These are phyloP conservation scores for Physcia stellaris DNA, from an alignment of 495 filamentous ascomycete genomes.

Conservation along the genomic window DNA sequence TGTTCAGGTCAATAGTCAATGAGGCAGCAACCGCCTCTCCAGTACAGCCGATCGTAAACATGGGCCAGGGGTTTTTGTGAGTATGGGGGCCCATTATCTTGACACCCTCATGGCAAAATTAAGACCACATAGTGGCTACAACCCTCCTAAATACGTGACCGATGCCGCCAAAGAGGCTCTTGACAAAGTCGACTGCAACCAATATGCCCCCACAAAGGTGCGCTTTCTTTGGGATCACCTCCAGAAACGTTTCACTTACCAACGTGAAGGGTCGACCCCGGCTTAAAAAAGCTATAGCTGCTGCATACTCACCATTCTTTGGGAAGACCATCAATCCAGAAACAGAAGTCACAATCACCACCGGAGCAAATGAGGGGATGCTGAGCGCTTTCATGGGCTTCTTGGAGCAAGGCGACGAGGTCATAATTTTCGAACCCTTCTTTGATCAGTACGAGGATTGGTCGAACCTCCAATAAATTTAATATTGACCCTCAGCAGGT, in stretches of 20 bases:
- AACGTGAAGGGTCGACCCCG: constrained; percentile 57
- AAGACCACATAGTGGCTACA: constrained; percentile 55
- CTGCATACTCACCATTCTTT: constrained; percentile 80
- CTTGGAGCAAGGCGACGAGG: constrained; percentile 86
- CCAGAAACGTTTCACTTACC: constrained; percentile 4
- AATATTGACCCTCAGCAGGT: constrained; percentile 30
- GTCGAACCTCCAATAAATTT: background rate
- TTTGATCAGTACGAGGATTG: constrained; percentile 69
- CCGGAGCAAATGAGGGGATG: constrained; percentile 94
- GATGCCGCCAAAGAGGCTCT: constrained; percentile 83
- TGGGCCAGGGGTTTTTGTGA: constrained; percentile 22
- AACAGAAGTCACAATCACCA: constrained; percentile 87
- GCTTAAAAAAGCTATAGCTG: constrained; percentile 78
- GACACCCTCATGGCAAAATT: background rate
- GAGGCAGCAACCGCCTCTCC: constrained; percentile 77
- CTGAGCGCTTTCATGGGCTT: constrained; percentile 96
- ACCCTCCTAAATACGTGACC: constrained; percentile 82
- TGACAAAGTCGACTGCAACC: constrained; percentile 92
- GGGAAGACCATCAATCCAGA: constrained; percentile 68
- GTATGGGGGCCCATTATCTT: constrained; percentile 4
- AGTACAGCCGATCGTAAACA: constrained; percentile 57
- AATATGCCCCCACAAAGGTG: constrained; percentile 89
- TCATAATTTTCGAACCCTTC: constrained; percentile 96
- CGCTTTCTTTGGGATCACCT: background rate
- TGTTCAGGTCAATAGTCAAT: constrained; percentile 41